Evolutionary conservation across 768 basidiomycete genomes (phyloP), one percentile per base, ranked within the genome.

Genomic region (Xerocomellus chrysenteron): DNA sequence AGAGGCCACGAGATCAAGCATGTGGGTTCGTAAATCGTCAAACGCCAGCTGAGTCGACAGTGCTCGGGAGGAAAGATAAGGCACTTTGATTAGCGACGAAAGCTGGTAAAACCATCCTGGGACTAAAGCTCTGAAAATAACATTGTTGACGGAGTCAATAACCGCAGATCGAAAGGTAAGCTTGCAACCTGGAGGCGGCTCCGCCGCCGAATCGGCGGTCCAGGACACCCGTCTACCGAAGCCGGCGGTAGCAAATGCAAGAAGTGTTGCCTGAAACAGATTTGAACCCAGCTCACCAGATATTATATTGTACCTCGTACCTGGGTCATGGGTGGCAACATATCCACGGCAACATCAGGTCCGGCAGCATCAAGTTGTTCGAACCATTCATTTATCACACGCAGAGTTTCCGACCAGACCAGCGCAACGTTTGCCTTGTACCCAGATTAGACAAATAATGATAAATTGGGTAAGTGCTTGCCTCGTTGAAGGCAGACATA

Each of bases 401-500:
- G 73, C 10, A 74, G 68, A 0, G 76, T 71, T 59, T 82, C 79
- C 14, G 66, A 63, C 81, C 81, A 82, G 5, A 79, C 80, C n/a
- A 81, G 68, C 7, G 77, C 74, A 52, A 76, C 71, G 36, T 81
- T 79, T 12, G 74, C 72, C 80, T 81, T 52, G 32, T 2, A 37
- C 8, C 2, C 32, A 36, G 0, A 24, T 62, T 24, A 55, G 47
- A 45, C 30, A n/a, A 26, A 53, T 8, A 9, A 24, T 1, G 32
- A 0, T 10, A 30, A 21, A 47, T 17, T 17, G 26, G 14, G 16
- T 10, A 16, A n/a, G 26, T 35, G 46, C 65, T 47, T 52, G 70
- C 81, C 68, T 82, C 81, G 45, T 75, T 80, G 65, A 82, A 82
- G 1, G 81, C 81, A 11, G 78, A 75, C 51, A 77, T 80, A 19